Evolutionary conservation across 805 yeast genomes (phyloP).

Genomic region (Wickerhamiella azyma): DNA sequence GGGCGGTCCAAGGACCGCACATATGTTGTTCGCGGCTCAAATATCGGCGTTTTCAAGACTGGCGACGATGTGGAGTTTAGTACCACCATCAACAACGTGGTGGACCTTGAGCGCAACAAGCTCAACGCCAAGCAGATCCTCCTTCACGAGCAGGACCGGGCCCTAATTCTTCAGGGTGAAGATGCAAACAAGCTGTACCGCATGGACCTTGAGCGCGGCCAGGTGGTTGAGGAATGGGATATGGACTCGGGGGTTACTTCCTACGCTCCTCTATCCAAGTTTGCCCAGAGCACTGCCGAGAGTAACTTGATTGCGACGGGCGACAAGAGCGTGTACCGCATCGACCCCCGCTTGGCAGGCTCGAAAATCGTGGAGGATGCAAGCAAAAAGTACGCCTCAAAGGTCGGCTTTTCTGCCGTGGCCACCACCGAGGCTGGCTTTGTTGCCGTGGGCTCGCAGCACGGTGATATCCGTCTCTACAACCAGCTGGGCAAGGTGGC

Average conservation of each 20-base stretch:
- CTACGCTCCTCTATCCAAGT: slow-evolving; percentile 60
- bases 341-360: slow-evolving; percentile 61
- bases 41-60: slow-evolving; percentile 65
- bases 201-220: slow-evolving; percentile 70
- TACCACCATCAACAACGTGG: slow-evolving; percentile 52
- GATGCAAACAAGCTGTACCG: slow-evolving; percentile 38
- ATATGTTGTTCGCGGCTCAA: slow-evolving; percentile 66
- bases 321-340: slow-evolving; percentile 47
- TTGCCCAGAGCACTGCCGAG: slow-evolving; percentile 60
- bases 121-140: slow-evolving; percentile 51
- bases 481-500: slow-evolving; percentile 54
- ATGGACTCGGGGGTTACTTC: slow-evolving; percentile 29
- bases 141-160: slow-evolving; percentile 63
- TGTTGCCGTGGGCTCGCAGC: slow-evolving; percentile 60
- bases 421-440: slow-evolving; percentile 63
- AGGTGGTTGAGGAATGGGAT: slow-evolving; percentile 75
- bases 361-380: slow-evolving; percentile 47
- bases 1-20: slow-evolving; percentile 60
- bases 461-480: slow-evolving; percentile 65
- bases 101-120: slow-evolving; percentile 35
- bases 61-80: slow-evolving; percentile 41
- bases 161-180: slow-evolving; percentile 51
- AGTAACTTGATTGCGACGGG: slow-evolving; percentile 63
- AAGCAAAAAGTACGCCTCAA: slow-evolving; percentile 41
- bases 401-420: slow-evolving; percentile 39